Base-by-base conservation (phyloP, 108 stramenopile species). In the Poteriospumella lacustris region DNA sequence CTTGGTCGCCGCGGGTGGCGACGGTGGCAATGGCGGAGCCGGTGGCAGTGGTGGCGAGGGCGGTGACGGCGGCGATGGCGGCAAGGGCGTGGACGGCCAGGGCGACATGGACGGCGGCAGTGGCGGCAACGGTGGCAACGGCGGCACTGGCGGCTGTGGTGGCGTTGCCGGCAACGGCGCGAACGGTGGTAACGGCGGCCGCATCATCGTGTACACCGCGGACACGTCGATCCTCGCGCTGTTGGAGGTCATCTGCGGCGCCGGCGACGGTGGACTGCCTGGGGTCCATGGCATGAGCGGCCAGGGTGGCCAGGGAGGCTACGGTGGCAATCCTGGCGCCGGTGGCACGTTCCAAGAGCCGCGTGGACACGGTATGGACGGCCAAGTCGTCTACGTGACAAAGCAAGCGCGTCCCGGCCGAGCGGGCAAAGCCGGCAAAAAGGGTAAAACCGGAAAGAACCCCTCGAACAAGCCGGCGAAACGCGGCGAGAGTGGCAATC, bases 21-120 rank as follows among this genome's bases (percentile, higher is more conserved):
- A 5, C 36, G 60, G 60, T 12, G 60, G 60, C 31, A 64, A 64
- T 64, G 60, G 60, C 36, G 60, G 60, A 64, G 31, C 15, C 28
- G 60, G 60, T 12, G 31, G 33, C 19, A 19, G 15, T 52, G 47
- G 47, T 15, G 19, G 47, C 19, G 47, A 15, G 15, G 47, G 19
- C 19, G 15, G 19, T 9, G 47, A 52, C 19, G 47, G 47, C 9
- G 47, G 47, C 47, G 19, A 52, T 19, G 47, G 47, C 9, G 47
- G 47, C 47, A 52, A 52, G 15, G 47, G n/a, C n/a, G n/a, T n/a
- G n/a, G n/a, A n/a, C n/a, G n/a, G n/a, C n/a, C n/a, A n/a, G n/a
- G n/a, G n/a, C n/a, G n/a, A n/a, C 47, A 15, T 52, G 9, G 15
- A 15, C 47, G 9, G 47, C 47, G 9, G 60, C 36, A 3, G 60